Base-by-base conservation (phyloP, 2,329 filamentous ascomycete genomes). In the Setomelanomma holmii region DNA sequence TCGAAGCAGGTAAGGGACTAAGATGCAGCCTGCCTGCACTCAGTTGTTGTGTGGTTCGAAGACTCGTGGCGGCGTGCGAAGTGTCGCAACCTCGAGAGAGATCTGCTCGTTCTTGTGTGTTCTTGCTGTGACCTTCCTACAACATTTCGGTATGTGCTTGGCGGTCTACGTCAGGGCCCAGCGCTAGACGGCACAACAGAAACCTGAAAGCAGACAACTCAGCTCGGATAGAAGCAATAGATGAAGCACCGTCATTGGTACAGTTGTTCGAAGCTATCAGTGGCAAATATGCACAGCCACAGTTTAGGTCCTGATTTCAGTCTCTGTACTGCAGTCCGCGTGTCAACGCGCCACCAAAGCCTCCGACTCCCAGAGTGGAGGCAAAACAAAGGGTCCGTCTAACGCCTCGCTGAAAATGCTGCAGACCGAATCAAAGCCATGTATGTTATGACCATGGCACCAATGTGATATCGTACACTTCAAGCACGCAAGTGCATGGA, bases 121-220 rank as follows among this genome's bases (percentile, higher is more conserved):
- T 10, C 14, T 36, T 4, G 34, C 12, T 7, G 11, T 36, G 34
- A 34, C 34, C 38, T 53, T 55, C 45, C 43, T 42, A 48, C 43
- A 42, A 40, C 14, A 38, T 49, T 46, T 36, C 20, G 35, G 11
- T 19, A 20, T 19, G 22, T 17, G 4, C 59, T 61, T 61, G 59
- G 57, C 60, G 36, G 44, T 48, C 47, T 64, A 63, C 57, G 60
- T 63, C 60, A 63, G 55, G 40, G 38, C 27, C 46, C 40, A 16
- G 30, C 33, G 33, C 39, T 47, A 46, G 19, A 52, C 22, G 24
- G n/a, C 33, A 43, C 30, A 14, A 42, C 47, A 46, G 40, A 54
- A 62, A 62, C 56, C 53, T 58, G 57, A 38, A 58, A 47, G 45
- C 20, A 23, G 44, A 14, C 51, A 30, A 36, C 14, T 44, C 40